Conservation (phyloP, 2,329 filamentous ascomycete genomes). For the Cladosporium sp. region DNA sequence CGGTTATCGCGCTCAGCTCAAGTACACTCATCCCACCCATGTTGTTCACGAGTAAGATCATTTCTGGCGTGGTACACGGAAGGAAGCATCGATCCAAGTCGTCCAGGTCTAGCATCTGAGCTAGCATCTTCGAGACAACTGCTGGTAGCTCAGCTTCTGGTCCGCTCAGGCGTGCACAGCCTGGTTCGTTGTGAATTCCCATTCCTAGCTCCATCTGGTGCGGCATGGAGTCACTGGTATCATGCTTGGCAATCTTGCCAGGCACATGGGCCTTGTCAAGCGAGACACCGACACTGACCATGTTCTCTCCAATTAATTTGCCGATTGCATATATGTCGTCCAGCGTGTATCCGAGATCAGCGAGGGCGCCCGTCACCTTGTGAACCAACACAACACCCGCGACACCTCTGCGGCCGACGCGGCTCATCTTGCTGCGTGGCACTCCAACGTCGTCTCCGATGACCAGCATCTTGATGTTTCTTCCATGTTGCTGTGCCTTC, state of each 20-base stretch:
- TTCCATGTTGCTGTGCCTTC: conserved; percentile 61
- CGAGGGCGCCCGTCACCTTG: conserved; percentile 81
- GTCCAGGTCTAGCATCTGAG: conserved; percentile 56
- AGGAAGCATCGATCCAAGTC: conserved; percentile 68
- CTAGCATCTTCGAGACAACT: conserved; percentile 58
- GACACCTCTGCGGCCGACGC: conserved; percentile 85
- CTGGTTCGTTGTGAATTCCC: conserved; percentile 64
- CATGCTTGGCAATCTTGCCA: conserved; percentile 59
- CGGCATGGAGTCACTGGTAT: conserved; percentile 54
- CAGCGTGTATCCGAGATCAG: conserved; percentile 60
- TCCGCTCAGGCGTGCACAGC: conserved; percentile 37
- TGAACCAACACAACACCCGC: conserved; percentile 87
- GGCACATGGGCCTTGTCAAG: conserved; percentile 91
- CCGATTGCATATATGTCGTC: conserved; percentile 70
- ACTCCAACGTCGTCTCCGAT: conserved; percentile 91
- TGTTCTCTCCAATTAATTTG: conserved; percentile 66
- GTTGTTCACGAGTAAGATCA: conserved; percentile 70
- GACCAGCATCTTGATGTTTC: conserved; percentile 80
- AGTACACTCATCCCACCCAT: conserved; percentile 68
- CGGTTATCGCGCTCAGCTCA: conserved; percentile 67
- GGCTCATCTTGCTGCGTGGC: conserved; percentile 72
- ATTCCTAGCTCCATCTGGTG: conserved; percentile 65
- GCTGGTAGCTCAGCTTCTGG: conserved; percentile 39
- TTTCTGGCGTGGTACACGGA: conserved; percentile 54
- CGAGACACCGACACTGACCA: conserved; percentile 80